Base-by-base conservation (phyloP, 2,329 filamentous ascomycete species). In the Arthrobotrys megalospora region DNA sequence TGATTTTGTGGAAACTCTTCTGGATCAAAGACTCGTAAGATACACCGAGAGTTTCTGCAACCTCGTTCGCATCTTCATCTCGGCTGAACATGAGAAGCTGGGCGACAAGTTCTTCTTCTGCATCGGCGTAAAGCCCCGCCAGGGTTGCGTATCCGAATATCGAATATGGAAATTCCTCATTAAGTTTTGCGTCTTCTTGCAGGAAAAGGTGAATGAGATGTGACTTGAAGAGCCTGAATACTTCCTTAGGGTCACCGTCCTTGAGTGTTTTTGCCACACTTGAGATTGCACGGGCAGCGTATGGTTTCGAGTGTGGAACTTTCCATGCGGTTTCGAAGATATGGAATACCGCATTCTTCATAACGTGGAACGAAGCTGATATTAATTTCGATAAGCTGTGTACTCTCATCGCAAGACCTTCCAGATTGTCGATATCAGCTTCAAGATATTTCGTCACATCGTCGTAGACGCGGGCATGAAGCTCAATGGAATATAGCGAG, bases 151-250 rank as follows among this genome's bases (percentile, higher is more conserved):
- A 99, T 0, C 91, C 91, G 83, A 99, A 99, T 1, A 96, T 92
- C n/a, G 87, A 86, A 82, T 89, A 97, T 0, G 96, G 95, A 60
- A 99, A 92, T 2, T 89, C 87, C 6, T 97, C 86, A 0, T 86
- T 85, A 75, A 91, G 88, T 0, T 85, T 85, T 79, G 93, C 76
- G 21, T 69, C 50, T 32, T 79, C 76, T 45, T 79, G 76, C 21
- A 90, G 2, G 96, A 88, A 95, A 94, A 99, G 0, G 94, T 97
- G 83, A 93, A 97, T 2, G 98, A 99, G 87, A 82, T 99, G 96
- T 1, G 94, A 90, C 6, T 93, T 91, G 82, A 98, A 99, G 0
- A 98, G 86, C 5, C 87, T 86, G 82, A 99, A 97, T 0, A 99
- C 85, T 38, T 91, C 88, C 81, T 88, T 89, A 0, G 93, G 87